Evolutionary conservation across 1,139 yeast genomes (phyloP), one percentile per base, ranked within the genome.

Genomic region (Yamadazyma buinensis): DNA sequence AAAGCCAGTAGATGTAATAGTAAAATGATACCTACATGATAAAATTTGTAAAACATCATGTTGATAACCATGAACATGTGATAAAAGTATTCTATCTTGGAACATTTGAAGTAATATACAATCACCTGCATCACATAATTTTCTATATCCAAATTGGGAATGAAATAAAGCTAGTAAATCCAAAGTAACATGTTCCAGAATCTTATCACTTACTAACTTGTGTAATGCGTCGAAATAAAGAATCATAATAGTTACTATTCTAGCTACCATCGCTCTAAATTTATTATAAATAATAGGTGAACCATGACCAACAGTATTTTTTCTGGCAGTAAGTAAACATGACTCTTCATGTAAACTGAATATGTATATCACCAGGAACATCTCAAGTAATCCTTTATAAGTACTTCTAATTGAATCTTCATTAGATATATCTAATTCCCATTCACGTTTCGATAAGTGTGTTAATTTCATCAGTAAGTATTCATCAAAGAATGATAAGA

Each of bases 1-100:
- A 44, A 75, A 77, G 6, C 67, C 67, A 15, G 80, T 87, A 15
- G 77, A 67, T 1, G 80, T 64, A 3, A 87, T 61, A 2, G 69
- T 64, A 38, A 85, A 70, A 28, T 86, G 95, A 49, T 82, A 87
- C 10, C 86, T 70, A 54, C 98, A 92, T 42, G 79, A 72, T 15
- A 92, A 61, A 23, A 87, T 68, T 49, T 92, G 97, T 8, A 85
- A 64, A 34, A 86, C 56, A 35, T 88, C 87, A 13, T 35, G 37
- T 40, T 82, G 80, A 17, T 39, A 38, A 3, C 35, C 31, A 2
- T 52, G 48, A 49, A 73, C 61, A 7, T 69, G 61, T 19, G 72
- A 58, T 1, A 61, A 49, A 5, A 78, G 60, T 18, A 87, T 59
- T 14, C 74, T 65, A 13, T 66, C 66, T 45, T 87, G 83, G 1